Conservation (phyloP, 768 basidiomycete species). For the Auricularia heimuer region DNA sequence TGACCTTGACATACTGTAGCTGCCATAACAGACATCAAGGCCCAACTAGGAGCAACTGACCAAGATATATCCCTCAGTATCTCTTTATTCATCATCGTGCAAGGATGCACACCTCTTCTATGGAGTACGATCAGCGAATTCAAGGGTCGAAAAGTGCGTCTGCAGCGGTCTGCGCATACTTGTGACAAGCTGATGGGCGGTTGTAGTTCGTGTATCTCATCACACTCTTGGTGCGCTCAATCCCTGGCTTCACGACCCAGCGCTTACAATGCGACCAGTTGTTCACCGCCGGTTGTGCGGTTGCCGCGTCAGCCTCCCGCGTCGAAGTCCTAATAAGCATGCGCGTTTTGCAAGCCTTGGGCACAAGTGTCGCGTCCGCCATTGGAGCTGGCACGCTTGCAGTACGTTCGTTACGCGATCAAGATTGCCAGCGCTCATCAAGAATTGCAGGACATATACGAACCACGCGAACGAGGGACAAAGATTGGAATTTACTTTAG, state of each 20-base stretch:
- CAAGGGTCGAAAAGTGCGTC: constrained; percentile 56
- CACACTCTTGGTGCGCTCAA: constrained; percentile 11
- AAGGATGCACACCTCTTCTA: constrained; percentile 55
- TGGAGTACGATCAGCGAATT: constrained; percentile 70
- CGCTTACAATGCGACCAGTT: constrained; percentile 15
- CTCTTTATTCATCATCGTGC: constrained; percentile 60
- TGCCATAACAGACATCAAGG: constrained; percentile 49
- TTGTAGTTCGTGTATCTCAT: constrained; percentile 17
- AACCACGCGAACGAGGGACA: constrained; percentile 61
- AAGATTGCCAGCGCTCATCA: neutral
- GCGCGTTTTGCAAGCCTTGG: constrained; percentile 57
- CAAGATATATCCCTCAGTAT: constrained; percentile 57
- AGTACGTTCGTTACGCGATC: constrained; percentile 8
- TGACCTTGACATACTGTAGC: constrained; percentile 28
- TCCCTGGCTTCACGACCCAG: neutral
- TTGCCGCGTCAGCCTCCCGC: constrained; percentile 44
- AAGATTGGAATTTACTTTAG: constrained; percentile 72
- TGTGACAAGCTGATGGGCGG: neutral
- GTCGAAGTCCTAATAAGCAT: constrained; percentile 56
- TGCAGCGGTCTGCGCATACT: neutral
- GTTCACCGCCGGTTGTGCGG: constrained; percentile 45
- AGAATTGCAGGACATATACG: constrained; percentile 47
- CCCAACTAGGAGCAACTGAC: constrained; percentile 49
- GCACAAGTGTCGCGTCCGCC: constrained; percentile 56
- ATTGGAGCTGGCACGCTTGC: constrained; percentile 73